Evolutionary conservation across 2,329 filamentous ascomycete species (phyloP).

Genomic region (Proliferodiscus dingleyae): DNA sequence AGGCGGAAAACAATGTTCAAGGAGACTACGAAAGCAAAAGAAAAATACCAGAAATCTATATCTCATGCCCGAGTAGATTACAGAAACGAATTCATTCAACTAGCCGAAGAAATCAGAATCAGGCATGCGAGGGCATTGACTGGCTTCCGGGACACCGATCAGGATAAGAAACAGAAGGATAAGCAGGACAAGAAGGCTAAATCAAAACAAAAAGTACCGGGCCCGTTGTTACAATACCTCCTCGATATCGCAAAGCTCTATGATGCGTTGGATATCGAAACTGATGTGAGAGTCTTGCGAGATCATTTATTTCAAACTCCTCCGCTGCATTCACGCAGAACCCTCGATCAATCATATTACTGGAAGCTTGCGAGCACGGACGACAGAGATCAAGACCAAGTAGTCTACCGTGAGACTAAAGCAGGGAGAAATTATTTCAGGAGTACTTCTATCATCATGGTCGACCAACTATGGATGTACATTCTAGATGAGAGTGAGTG

Average conservation of each 20-base stretch:
- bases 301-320: conserved; percentile 4
- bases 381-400: conserved; percentile 11
- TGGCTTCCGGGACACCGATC: neutral
- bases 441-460: conserved; percentile 32
- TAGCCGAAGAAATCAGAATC: neutral
- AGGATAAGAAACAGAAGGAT: neutral
- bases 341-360: conserved; percentile 15
- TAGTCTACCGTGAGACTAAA: conserved; percentile 9
- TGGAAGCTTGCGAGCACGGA: conserved; percentile 6
- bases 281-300: conserved; percentile 5
- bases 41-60: neutral
- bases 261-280: conserved; percentile 7
- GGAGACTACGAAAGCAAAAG: conserved; percentile 1
- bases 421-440: conserved; percentile 3
- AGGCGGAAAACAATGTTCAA: conserved; percentile 4
- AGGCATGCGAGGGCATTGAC: neutral
- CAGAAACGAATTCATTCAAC: neutral
- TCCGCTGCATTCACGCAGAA: conserved; percentile 10
- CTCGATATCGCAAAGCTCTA: conserved; percentile 7
- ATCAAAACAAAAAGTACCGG: neutral
- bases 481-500: conserved; percentile 31
- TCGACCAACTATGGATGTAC: conserved; percentile 40
- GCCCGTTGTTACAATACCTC: conserved; percentile 1
- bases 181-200: neutral
- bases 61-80: neutral